Conservation (phyloP, 257 asterid genomes). For the Vinca minor region DNA sequence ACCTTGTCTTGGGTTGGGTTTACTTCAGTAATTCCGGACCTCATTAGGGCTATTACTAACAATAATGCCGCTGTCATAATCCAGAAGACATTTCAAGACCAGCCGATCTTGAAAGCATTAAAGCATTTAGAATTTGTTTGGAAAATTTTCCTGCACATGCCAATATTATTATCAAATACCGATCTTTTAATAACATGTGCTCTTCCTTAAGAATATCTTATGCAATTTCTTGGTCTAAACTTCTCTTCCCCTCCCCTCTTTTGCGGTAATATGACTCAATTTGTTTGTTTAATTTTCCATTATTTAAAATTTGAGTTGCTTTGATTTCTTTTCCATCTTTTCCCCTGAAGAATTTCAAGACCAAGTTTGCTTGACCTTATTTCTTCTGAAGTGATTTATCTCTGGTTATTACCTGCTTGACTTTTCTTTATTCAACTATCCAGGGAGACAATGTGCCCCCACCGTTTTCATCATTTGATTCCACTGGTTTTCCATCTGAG, state of each 20-base stretch:
- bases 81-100: neutral
- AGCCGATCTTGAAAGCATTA: neutral
- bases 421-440: slow-evolving; percentile 15
- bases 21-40: neutral
- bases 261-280: neutral
- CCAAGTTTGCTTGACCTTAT: neutral
- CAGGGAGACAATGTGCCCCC: slow-evolving; percentile 84
- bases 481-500: slow-evolving; percentile 79
- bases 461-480: slow-evolving; percentile 68
- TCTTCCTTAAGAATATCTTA: neutral
- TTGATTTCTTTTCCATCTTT: too few relatives aligned
- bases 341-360: neutral
- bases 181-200: neutral
- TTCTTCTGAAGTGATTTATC: slow-evolving; percentile 7
- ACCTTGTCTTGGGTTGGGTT: neutral
- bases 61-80: neutral
- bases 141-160: neutral
- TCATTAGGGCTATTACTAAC: neutral
- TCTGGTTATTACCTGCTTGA: slow-evolving; percentile 3
- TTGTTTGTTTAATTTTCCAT: neutral
- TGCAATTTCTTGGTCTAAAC: neutral
- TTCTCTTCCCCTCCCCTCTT: too few relatives aligned
- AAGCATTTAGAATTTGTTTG: neutral
- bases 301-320: neutral
- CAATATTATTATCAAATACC: neutral